A percentile compares a stretch with the other conserved stretches of the same genome.
phyloP scores from a whole-genome alignment of 768 basidiomycete genomes.

The Lactarius hengduanensis region DNA sequence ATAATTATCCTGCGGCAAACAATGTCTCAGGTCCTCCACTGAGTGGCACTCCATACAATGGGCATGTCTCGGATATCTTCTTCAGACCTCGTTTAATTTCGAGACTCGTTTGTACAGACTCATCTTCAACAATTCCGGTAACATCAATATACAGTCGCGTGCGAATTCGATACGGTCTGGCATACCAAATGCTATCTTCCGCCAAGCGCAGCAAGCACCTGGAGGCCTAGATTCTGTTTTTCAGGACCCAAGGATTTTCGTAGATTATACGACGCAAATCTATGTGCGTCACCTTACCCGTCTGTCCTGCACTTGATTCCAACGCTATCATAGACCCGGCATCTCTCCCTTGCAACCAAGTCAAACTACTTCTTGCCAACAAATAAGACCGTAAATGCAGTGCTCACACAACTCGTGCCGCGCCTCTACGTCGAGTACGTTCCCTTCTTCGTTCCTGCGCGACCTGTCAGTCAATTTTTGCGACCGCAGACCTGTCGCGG shows the following conservation, averaged over 20 bases:
- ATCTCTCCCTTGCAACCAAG: constrained; percentile 57
- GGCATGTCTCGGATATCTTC: constrained; percentile 38
- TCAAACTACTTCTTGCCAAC: constrained; percentile 54
- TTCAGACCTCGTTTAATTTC: neutral
- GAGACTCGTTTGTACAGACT: constrained; percentile 17
- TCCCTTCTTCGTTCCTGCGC: neutral
- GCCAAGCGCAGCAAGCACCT: constrained; percentile 44
- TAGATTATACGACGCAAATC: constrained; percentile 48
- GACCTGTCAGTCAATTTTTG: constrained; percentile 5
- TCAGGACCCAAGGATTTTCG: constrained; percentile 48
- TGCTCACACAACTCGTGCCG: constrained; percentile 43
- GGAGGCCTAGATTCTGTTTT: constrained; percentile 48
- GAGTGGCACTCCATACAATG: constrained; percentile 55
- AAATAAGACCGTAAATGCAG: constrained; percentile 41
- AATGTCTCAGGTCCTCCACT: constrained; percentile 53
- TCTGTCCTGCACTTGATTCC: neutral
- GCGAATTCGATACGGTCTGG: constrained; percentile 48
- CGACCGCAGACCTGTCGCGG: constrained; percentile 47
- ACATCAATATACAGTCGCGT: constrained; percentile 52
- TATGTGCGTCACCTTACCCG: constrained; percentile 45
- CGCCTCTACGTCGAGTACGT: constrained; percentile 62
- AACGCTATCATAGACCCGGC: constrained; percentile 45
- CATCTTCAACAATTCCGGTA: constrained; percentile 27
- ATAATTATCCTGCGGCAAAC: constrained; percentile 40
- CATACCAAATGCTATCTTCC: constrained; percentile 60